Evolutionary conservation across 2,329 filamentous ascomycete species (phyloP).

Genomic region (Thelonectria olida): DNA sequence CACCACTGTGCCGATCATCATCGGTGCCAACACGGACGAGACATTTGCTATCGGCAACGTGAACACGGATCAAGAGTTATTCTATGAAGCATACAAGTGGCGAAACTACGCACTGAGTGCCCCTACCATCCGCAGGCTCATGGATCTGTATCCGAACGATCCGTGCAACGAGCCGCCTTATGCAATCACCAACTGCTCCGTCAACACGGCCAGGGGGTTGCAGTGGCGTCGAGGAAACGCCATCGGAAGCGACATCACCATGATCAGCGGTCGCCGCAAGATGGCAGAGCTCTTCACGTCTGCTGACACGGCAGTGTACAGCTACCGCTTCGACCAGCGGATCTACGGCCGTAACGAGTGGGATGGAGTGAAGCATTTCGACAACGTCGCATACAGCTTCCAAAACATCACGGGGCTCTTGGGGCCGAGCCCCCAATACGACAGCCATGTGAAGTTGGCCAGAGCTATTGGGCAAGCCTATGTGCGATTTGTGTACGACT

Average conservation of each 20-base stretch:
- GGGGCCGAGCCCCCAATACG: constrained; percentile 54
- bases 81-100: constrained; percentile 47
- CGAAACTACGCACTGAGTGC: constrained; percentile 57
- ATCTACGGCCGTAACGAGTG: constrained; percentile 51
- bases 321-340: constrained; percentile 60
- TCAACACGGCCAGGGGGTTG: constrained; percentile 41
- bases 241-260: constrained; percentile 58
- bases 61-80: constrained; percentile 54
- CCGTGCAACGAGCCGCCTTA: constrained; percentile 56
- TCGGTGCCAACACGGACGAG: constrained; percentile 61
- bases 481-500: constrained; percentile 52
- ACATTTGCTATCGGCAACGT: constrained; percentile 51
- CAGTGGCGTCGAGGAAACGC: constrained; percentile 56
- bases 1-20: constrained; percentile 54
- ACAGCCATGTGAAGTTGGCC: constrained; percentile 47
- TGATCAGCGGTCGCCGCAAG: constrained; percentile 57
- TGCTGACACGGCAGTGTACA: constrained; percentile 50
- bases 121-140: constrained; percentile 51
- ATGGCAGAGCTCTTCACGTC: constrained; percentile 53
- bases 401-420: constrained; percentile 59
- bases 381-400: constrained; percentile 60
- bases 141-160: constrained; percentile 59
- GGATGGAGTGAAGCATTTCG: constrained; percentile 56
- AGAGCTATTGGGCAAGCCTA: constrained; percentile 52
- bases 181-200: constrained; percentile 33